Evolutionary conservation across 352 stramenopile species (phyloP).

Genomic region (Globisporangium abappressorium): DNA sequence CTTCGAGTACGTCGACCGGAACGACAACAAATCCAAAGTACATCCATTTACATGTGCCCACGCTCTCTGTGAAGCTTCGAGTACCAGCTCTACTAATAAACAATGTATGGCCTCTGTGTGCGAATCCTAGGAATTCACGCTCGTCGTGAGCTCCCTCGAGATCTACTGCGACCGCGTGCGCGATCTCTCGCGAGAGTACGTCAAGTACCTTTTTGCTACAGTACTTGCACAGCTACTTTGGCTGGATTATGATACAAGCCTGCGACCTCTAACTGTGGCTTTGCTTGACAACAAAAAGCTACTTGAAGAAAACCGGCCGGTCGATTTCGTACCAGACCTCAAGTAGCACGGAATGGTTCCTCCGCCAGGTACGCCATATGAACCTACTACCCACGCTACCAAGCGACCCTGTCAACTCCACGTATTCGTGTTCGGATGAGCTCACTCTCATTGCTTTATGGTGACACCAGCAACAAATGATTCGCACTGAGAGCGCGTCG

Average conservation of each 20-base stretch:
- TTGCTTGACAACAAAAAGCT: conserved; percentile 25
- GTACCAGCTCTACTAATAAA: background rate
- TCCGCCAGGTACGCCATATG: conserved; percentile 49
- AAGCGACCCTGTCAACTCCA: background rate
- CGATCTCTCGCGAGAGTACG: conserved; percentile 88
- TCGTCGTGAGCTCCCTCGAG: conserved; percentile 91
- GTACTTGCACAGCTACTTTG: no score
- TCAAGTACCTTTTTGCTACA: background rate
- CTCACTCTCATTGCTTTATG: background rate
- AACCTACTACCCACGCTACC: background rate
- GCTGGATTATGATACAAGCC: no score
- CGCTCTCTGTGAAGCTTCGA: background rate
- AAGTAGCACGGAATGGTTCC: conserved; percentile 80
- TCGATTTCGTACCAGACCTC: conserved; percentile 74
- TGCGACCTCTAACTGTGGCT: no score
- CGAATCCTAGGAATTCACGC: conserved; percentile 57
- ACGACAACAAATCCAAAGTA: conserved; percentile 56
- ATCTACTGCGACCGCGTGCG: conserved; percentile 93
- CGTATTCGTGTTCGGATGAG: background rate
- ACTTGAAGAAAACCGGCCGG: conserved; percentile 66
- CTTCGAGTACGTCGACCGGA: conserved; percentile 79
- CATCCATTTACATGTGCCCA: background rate
- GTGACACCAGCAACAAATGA: conserved; percentile 47
- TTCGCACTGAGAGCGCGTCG: conserved; percentile 57
- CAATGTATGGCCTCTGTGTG: background rate